Conservation (phyloP, 805 yeast genomes). For the Metschnikowia cubensis region DNA sequence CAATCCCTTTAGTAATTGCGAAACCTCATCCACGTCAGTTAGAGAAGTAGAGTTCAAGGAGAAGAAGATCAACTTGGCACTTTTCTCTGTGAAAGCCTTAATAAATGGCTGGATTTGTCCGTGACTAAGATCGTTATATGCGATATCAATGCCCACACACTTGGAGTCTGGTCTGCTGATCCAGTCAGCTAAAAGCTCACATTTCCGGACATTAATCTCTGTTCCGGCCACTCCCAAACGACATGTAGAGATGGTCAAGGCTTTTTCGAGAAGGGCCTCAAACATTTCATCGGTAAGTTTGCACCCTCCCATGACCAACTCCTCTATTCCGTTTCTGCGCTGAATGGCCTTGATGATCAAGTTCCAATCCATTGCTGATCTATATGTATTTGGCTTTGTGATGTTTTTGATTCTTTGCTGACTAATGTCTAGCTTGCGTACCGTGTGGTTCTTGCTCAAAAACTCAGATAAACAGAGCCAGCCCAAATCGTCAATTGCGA, state of each 20-base stretch:
- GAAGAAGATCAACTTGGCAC: conserved; percentile 43
- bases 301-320: conserved; percentile 56
- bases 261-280: conserved; percentile 36
- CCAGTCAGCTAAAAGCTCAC: conserved; percentile 46
- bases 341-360: conserved; percentile 42
- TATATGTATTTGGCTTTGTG: conserved; percentile 30
- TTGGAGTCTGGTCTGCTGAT: conserved; percentile 39
- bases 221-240: conserved; percentile 53
- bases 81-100: conserved; percentile 33
- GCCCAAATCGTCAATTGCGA: conserved; percentile 49
- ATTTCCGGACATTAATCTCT: conserved; percentile 42
- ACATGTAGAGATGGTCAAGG: conserved; percentile 41
- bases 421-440: conserved; percentile 52
- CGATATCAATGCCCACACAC: conserved; percentile 54
- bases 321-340: conserved; percentile 51
- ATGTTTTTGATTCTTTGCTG: conserved; percentile 52
- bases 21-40: conserved; percentile 37
- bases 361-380: conserved; percentile 54
- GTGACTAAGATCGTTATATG: conserved; percentile 47
- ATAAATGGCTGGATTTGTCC: conserved; percentile 48
- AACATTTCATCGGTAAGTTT: conserved; percentile 43
- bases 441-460: conserved; percentile 36
- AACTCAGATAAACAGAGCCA: conserved; percentile 52
- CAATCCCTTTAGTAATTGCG: conserved; percentile 34
- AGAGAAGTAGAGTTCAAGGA: conserved; percentile 51